A percentile compares a stretch with the other conserved stretches of the same genome.
Conservation (phyloP, 371 early-diverging fungal species). For the Globomyces sp. region DNA sequence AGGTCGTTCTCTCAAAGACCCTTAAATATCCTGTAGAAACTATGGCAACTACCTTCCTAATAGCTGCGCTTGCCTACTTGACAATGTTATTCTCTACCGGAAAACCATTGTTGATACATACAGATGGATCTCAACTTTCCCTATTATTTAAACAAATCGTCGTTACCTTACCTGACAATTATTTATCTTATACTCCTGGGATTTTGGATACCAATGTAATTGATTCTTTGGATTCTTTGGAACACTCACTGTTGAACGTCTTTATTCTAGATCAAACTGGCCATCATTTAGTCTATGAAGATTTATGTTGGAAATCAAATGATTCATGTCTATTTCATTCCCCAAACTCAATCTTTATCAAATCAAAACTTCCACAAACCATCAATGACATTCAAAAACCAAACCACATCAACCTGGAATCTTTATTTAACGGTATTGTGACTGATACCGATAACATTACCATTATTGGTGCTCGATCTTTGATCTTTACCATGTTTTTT, state of each 20-base stretch:
- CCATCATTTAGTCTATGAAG: not conserved
- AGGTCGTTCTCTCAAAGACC: not conserved
- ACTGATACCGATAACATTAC: not conserved
- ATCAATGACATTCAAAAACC: not conserved
- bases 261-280: slow-evolving; percentile 7
- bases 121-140: not conserved
- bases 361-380: too few relatives aligned
- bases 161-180: slow-evolving; percentile 8
- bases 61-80: slow-evolving; percentile 7
- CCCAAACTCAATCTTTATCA: not conserved
- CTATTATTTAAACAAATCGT: not conserved
- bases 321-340: not conserved
- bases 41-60: not conserved
- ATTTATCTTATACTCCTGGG: not conserved
- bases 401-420: not conserved
- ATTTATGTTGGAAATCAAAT: slow-evolving; percentile 9
- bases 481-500: slow-evolving; percentile 8
- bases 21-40: slow-evolving; percentile 14
- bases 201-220: not conserved
- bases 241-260: not conserved
- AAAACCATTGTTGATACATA: not conserved
- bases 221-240: slow-evolving; percentile 1
- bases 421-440: not conserved
- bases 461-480: not conserved
- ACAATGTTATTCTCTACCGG: not conserved